Conservation (phyloP, 1,139 yeast genomes). For the Suhomyces guaymorum region DNA sequence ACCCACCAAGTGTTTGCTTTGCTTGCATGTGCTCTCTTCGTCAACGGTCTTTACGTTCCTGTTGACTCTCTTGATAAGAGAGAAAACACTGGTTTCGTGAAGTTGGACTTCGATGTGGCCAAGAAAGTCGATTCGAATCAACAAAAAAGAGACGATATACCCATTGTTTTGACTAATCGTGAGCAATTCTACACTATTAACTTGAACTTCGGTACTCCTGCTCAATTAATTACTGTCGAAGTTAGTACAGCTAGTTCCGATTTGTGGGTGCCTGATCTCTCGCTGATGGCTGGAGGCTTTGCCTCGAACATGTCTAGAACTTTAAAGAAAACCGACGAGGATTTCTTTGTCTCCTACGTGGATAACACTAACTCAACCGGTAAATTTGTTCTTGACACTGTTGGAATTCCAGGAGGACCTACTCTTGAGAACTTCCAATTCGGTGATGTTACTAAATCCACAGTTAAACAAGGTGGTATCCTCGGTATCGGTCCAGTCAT, state of each 20-base stretch:
- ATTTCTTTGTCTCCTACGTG: conserved; percentile 18
- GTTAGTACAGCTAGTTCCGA: conserved; percentile 28
- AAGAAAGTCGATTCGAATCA: background rate
- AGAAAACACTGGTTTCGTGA: conserved; percentile 13
- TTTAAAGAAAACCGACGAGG: conserved; percentile 3
- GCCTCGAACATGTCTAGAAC: conserved; percentile 13
- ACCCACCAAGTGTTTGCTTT: conserved; percentile 9
- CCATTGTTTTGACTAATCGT: background rate
- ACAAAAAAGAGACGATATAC: background rate
- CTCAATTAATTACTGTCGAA: conserved; percentile 12
- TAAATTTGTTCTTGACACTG: conserved; percentile 19
- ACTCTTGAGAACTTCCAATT: conserved; percentile 19
- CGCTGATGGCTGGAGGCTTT: conserved; percentile 18
- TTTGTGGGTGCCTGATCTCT: conserved; percentile 23
- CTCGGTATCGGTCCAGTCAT: conserved; percentile 41
- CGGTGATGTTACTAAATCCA: conserved; percentile 21
- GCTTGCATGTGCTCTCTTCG: conserved; percentile 10
- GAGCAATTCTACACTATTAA: conserved; percentile 7
- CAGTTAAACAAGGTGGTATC: conserved; percentile 19
- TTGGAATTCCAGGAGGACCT: conserved; percentile 14
- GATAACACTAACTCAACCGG: conserved; percentile 19
- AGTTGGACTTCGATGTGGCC: conserved; percentile 16
- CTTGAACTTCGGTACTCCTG: conserved; percentile 14
- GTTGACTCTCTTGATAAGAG: conserved; percentile 7
- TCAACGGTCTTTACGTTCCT: conserved; percentile 12